A percentile compares a stretch with the other conserved stretches of the same genome.
These are phyloP conservation scores for Hygrocybe punicea DNA, from an alignment of 768 basidiomycete species.

Conservation along the genomic window DNA sequence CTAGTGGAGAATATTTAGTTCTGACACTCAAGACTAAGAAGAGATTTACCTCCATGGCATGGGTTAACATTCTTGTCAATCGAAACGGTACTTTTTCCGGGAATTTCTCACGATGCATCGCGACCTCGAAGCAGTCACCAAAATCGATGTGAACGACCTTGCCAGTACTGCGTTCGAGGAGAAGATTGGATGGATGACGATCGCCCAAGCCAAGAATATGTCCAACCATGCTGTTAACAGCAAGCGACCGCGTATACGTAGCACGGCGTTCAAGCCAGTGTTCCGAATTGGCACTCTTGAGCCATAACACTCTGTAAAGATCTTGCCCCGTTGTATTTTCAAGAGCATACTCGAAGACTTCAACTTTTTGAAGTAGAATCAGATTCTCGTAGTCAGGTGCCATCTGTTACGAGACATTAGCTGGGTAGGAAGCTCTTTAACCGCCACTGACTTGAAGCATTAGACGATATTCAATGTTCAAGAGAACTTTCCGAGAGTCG, in stretches of 20 bases:
- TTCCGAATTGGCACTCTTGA: constrained; percentile 92
- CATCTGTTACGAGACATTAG: constrained; percentile 57
- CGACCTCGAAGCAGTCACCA: constrained; percentile 97
- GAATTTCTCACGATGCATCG: constrained; percentile 97
- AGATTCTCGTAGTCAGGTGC: constrained; percentile 97
- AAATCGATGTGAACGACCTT: constrained; percentile 97
- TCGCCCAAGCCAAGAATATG: constrained; percentile 98
- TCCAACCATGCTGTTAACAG: constrained; percentile 97
- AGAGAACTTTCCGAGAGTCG: constrained; percentile 90
- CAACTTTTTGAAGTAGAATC: constrained; percentile 93
- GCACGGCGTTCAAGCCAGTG: constrained; percentile 97
- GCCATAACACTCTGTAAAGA: constrained; percentile 92
- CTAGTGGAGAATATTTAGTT: constrained; percentile 40
- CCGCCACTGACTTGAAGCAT: constrained; percentile 82
- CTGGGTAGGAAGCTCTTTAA: constrained; percentile 3
- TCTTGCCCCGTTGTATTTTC: constrained; percentile 99
- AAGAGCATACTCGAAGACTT: constrained; percentile 97
- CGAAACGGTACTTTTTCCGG: constrained; percentile 99
- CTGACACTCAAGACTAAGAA: background rate
- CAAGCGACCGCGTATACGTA: constrained; percentile 92
- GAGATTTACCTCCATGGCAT: constrained; percentile 90
- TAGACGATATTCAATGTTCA: constrained; percentile 97
- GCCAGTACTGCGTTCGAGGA: constrained; percentile 87
- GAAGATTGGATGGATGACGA: constrained; percentile 92
- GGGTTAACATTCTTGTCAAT: constrained; percentile 94